Conservation (phyloP, 2,329 filamentous ascomycete species). For the Pseudocercospora musae region DNA sequence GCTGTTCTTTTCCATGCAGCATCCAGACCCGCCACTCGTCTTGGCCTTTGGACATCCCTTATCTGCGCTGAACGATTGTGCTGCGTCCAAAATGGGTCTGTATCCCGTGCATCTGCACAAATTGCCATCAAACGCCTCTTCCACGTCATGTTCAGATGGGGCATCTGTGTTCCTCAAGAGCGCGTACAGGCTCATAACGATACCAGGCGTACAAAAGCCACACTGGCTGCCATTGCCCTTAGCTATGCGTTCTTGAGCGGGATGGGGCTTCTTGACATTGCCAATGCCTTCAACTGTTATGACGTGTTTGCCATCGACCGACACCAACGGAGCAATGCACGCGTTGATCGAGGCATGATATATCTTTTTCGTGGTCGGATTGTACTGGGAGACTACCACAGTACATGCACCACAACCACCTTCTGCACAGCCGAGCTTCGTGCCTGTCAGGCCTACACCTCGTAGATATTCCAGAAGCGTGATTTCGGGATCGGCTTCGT, state of each 20-base stretch:
- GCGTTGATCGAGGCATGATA: slow-evolving; percentile 98
- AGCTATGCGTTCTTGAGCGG: slow-evolving; percentile 85
- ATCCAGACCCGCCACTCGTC: slow-evolving; percentile 60
- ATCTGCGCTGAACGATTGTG: slow-evolving; percentile 74
- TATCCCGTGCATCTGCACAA: slow-evolving; percentile 95
- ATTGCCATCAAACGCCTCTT: slow-evolving; percentile 97
- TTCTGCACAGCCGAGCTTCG: slow-evolving; percentile 94
- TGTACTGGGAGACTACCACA: slow-evolving; percentile 88
- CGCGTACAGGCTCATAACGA: slow-evolving; percentile 96
- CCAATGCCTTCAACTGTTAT: slow-evolving; percentile 97
- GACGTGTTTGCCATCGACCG: slow-evolving; percentile 95
- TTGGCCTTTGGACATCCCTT: slow-evolving; percentile 55
- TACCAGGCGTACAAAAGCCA: slow-evolving; percentile 94
- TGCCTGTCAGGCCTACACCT: slow-evolving; percentile 89
- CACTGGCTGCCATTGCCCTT: slow-evolving; percentile 90
- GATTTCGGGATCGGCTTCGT: slow-evolving; percentile 83
- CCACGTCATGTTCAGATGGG: slow-evolving; percentile 77
- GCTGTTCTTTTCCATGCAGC: slow-evolving; percentile 62
- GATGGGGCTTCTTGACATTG: slow-evolving; percentile 79
- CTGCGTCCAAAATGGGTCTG: slow-evolving; percentile 86
- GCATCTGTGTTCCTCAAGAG: slow-evolving; percentile 77
- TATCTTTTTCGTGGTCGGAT: slow-evolving; percentile 85
- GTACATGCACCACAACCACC: slow-evolving; percentile 96
- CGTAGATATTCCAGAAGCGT: slow-evolving; percentile 91
- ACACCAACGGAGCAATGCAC: slow-evolving; percentile 86